Base-by-base conservation (phyloP, 352 stramenopile species). In the Pythium grandisporangium region DNA sequence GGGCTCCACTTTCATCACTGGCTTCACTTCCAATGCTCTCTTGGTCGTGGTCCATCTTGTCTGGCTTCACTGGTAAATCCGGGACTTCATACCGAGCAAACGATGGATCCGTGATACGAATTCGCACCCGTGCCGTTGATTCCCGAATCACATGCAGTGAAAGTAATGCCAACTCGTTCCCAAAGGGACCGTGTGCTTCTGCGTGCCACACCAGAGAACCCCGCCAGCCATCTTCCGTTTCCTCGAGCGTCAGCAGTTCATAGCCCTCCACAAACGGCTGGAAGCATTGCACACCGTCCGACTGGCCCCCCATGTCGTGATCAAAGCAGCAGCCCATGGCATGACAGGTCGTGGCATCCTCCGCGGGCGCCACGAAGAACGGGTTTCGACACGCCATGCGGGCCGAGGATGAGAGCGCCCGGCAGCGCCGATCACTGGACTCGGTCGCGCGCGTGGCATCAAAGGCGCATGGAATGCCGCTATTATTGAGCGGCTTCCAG, bases 91-190 rank as follows among this genome's bases (percentile, higher is more conserved):
- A 92, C 5, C 80, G 63, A 8, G 55, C 46, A 39, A 88, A 87
- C 3, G 69, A 63, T 1, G 77, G 68, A 33, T 95, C 80, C 5
- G 72, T 89, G 48, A 95, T 86, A 30, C 79, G 79, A n/a, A 95
- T 66, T 4, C 73, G 73, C 33, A 87, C 48, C 37, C 63, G 61
- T 19, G 51, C 55, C 21, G 51, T 20, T 16, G 67, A 66, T 35
- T 85, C 70, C 19, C 63, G 65, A 32, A 67, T 51, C 17, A 95
- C 76, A 27, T 78, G 49, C n/a, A 95, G 46, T 41, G 61, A 36
- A 13, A 95, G 43, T 25, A 78, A 42, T 3, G 66, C 27, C 12
- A 88, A 51, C 37, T 93, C 80, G 41, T 92, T 94, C 5, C 66
- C 74, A 51, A 91, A 94, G 7, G 81, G 78, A 0, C 75, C 78